phyloP scores from a whole-genome alignment of 345 rosid genomes.

The Populus pruinosa region DNA sequence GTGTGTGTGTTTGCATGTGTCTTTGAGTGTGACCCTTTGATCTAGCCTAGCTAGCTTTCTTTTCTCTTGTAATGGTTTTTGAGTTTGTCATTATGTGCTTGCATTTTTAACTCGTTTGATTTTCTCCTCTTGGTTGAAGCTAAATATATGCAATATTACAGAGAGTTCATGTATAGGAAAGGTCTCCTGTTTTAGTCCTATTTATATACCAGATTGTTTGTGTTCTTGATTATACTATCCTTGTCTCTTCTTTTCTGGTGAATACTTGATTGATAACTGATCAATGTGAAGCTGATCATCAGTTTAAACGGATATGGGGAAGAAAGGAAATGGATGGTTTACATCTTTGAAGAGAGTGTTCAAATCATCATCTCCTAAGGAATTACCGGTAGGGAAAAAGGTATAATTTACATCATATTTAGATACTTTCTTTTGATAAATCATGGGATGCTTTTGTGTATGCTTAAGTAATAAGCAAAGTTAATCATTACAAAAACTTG shows the following conservation, averaged over 20 bases:
- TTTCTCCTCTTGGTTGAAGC: not conserved
- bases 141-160: not conserved
- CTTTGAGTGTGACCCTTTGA: too few species aligned
- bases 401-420: conserved; percentile 25
- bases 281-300: not conserved
- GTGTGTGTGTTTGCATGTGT: too few species aligned
- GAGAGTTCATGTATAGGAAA: not conserved
- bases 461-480: conserved; percentile 9
- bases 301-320: conserved; percentile 59
- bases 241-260: not conserved
- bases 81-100: not conserved
- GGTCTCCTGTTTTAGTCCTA: not conserved
- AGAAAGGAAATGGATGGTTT: conserved; percentile 88
- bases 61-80: not conserved
- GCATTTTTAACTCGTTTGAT: not conserved
- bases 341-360: conserved; percentile 88
- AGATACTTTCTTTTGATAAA: not conserved
- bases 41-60: not conserved
- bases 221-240: not conserved
- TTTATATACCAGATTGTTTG: not conserved
- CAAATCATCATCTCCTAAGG: conserved; percentile 60
- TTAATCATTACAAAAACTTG: not conserved
- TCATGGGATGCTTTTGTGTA: not conserved
- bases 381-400: conserved; percentile 48
- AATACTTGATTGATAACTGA: not conserved